Evolutionary conservation across 805 yeast species (phyloP), one percentile per base, ranked within the genome.

Genomic region (Sugiyamaella marilandica): DNA sequence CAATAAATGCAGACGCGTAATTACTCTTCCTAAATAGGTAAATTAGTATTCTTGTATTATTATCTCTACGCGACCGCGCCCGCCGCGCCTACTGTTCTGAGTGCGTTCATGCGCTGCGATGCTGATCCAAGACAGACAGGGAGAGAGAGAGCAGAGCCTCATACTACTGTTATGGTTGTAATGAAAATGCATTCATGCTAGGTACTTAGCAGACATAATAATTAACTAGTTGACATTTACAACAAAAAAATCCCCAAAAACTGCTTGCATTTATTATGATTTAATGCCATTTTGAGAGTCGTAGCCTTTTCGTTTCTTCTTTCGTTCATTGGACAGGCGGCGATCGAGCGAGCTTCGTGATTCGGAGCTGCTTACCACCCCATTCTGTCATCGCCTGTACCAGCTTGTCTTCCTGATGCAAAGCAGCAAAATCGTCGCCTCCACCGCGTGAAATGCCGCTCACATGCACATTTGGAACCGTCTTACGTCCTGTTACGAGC

Each of bases 381-480:
- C 95, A 87, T n/a, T 68, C 67, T 41, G 69, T 71, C 62, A 90
- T 72, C 50, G 68, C 68, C 1, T 72, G 70, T 29, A 79, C 72
- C 52, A 92, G 74, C 47, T 69, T 70, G 31, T 83, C 84, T 1
- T 75, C 71, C 18, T 75, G 72, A 62, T 87, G 90, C 53, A 88
- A 70, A 33, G 71, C 74, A 24, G 68, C 73, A 66, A 94, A 80
- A 52, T 91, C 97, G 67, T 89, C 97, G 39, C 81, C 81, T 2
- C 99, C 99, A 37, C 99, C 99, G 59, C 86, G 77, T 46, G 92
- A 83, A 24, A 77, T 67, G 8, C 86, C 85, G 52, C 83, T 85
- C 50, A 92, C 79, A 50, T 88, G 74, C 18, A 94, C 79, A 65
- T 94, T 94, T 24, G 99, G 99, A 11, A 94, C 99, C 0, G 98